Percentiles rank a stretch among this genome's conserved stretches.
phyloP scores from a whole-genome alignment of 352 stramenopile species.

The Phytophthora agathidicida region DNA sequence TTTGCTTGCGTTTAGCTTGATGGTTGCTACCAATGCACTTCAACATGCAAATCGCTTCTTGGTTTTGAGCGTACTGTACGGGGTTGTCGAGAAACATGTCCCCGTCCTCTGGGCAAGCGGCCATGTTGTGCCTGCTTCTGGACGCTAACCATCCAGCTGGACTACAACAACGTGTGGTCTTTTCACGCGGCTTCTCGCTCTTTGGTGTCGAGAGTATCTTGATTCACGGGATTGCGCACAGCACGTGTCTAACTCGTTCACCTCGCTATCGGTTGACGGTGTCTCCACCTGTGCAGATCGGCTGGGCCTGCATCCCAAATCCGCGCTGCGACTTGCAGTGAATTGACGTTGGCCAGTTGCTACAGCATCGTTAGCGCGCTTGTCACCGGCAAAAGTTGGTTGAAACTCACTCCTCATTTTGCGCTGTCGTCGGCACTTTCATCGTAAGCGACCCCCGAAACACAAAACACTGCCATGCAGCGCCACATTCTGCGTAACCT shows the following conservation, averaged over 20 bases:
- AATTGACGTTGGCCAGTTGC: neutral
- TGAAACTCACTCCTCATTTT: conserved; percentile 16
- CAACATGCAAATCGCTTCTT: conserved; percentile 26
- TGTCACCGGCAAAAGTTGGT: no score
- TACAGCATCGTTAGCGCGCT: no score
- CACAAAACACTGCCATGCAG: conserved; percentile 34
- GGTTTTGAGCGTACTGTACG: no score
- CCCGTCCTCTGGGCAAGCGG: neutral
- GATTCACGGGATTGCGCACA: conserved; percentile 16
- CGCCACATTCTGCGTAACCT: conserved; percentile 46
- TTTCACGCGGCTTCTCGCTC: conserved; percentile 10
- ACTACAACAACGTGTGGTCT: conserved; percentile 12
- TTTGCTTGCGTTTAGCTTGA: conserved; percentile 22
- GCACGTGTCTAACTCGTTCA: conserved; percentile 4
- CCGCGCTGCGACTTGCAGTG: conserved; percentile 3
- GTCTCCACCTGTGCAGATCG: conserved; percentile 11
- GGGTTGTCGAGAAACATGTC: conserved; percentile 16
- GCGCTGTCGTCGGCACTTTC: conserved; percentile 8
- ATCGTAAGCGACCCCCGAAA: neutral
- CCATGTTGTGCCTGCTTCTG: conserved; percentile 2
- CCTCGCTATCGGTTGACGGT: conserved; percentile 14
- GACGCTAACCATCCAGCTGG: no score
- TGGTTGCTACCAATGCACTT: conserved; percentile 7
- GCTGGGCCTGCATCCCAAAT: conserved; percentile 14
- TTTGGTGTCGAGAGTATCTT: no score